phyloP scores from a whole-genome alignment of 139 green algal species.

The Spirogloea muscicola region DNA sequence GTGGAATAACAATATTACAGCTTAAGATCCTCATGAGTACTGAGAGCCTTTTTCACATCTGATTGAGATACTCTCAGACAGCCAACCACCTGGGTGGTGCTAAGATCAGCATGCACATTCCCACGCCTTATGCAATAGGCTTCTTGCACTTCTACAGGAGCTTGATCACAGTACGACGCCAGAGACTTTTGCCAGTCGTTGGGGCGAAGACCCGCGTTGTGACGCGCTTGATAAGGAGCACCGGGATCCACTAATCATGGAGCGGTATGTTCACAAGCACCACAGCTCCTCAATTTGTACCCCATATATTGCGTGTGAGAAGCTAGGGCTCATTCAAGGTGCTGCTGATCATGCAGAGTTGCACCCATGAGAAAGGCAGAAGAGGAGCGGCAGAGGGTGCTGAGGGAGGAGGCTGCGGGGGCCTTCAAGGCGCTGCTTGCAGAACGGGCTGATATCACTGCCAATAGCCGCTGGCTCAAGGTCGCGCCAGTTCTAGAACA shows the following conservation, averaged over 20 bases:
- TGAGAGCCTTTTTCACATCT: too few species aligned
- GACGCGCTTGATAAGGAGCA: slow-evolving; percentile 29
- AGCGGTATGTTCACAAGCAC: slow-evolving; percentile 20
- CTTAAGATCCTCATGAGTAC: too few species aligned
- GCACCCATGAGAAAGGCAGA: slow-evolving; percentile 34
- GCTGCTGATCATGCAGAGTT: slow-evolving; percentile 13
- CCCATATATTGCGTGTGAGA: too few species aligned
- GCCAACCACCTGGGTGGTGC: too few species aligned
- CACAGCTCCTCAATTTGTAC: neutral
- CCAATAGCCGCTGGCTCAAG: slow-evolving; percentile 28
- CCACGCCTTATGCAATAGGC: too few species aligned
- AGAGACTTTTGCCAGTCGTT: slow-evolving; percentile 7
- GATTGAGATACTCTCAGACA: too few species aligned
- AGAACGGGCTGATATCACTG: slow-evolving; percentile 9
- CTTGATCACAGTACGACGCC: slow-evolving; percentile 1
- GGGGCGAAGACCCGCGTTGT: slow-evolving; percentile 24
- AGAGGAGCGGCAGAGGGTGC: slow-evolving; percentile 27
- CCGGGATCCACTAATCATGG: slow-evolving; percentile 13
- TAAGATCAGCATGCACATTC: too few species aligned
- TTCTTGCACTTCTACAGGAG: too few species aligned
- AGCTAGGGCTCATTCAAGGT: too few species aligned
- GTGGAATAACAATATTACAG: too few species aligned
- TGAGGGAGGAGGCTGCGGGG: slow-evolving; percentile 4
- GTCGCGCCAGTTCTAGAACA: neutral
- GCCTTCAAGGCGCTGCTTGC: slow-evolving; percentile 43